These are phyloP conservation scores for Xylaria scruposa DNA, from an alignment of 495 filamentous ascomycete species.

Conservation along the genomic window DNA sequence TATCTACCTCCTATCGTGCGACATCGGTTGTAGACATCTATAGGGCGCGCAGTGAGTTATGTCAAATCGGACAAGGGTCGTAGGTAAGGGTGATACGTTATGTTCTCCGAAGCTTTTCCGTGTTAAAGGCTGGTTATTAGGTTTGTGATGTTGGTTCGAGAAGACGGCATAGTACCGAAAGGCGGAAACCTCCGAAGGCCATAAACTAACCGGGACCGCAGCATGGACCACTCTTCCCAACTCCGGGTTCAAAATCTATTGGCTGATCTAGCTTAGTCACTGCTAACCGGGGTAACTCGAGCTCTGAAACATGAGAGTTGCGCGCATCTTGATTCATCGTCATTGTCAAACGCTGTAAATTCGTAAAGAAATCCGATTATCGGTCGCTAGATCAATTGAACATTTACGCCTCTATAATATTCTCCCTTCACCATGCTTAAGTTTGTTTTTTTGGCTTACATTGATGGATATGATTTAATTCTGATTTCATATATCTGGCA, in stretches of 20 bases:
- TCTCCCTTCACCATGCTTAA: neutral
- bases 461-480: too few relatives aligned
- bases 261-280: too few relatives aligned
- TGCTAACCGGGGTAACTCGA: neutral
- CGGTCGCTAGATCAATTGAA: neutral
- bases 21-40: neutral
- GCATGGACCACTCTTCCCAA: slow-evolving; percentile 13
- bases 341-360: slow-evolving; percentile 33
- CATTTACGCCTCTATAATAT: neutral
- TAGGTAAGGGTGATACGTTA: neutral
- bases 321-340: slow-evolving; percentile 36
- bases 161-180: neutral
- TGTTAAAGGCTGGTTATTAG: neutral
- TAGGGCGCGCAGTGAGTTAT: neutral
- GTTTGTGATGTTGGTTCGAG: neutral
- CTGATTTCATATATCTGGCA: neutral
- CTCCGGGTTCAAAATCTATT: neutral
- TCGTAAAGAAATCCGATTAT: neutral
- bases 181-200: slow-evolving; percentile 1
- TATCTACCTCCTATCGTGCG: neutral
- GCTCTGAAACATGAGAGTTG: slow-evolving; percentile 31
- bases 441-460: neutral
- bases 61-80: neutral
- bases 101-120: neutral
- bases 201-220: neutral